Evolutionary conservation across 1,284 basidiomycete species (phyloP).

Genomic region (Naganishia sp.): DNA sequence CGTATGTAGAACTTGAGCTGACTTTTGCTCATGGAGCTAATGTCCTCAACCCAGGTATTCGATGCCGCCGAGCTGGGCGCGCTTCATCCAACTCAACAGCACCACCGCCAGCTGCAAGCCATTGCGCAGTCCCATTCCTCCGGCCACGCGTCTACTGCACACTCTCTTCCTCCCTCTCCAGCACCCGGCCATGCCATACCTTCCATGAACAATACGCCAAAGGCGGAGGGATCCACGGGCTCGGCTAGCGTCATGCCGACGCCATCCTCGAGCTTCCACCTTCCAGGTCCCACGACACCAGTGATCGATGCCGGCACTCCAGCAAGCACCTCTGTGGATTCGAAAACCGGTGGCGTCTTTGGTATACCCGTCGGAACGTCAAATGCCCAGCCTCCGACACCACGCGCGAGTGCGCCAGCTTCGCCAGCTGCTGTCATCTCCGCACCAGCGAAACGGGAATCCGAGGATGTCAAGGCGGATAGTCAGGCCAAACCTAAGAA

Average conservation of each 20-base stretch:
- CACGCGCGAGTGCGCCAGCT: not conserved
- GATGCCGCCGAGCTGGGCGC: slow-evolving; percentile 83
- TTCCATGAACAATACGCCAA: not conserved
- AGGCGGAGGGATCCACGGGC: too few species aligned
- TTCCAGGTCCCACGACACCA: slow-evolving; percentile 19
- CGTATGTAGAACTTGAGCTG: slow-evolving; percentile 54
- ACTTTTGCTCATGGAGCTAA: not conserved
- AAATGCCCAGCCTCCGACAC: not conserved
- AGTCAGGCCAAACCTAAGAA: slow-evolving; percentile 24
- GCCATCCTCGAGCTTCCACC: slow-evolving; percentile 7
- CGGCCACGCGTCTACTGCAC: slow-evolving; percentile 37
- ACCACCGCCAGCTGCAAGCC: slow-evolving; percentile 78
- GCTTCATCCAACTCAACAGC: slow-evolving; percentile 81
- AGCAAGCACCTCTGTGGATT: not conserved
- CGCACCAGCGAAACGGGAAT: slow-evolving; percentile 1
- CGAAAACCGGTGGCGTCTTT: not conserved
- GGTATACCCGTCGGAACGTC: slow-evolving; percentile 6
- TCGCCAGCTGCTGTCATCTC: slow-evolving; percentile 6
- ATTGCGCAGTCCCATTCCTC: slow-evolving; percentile 79
- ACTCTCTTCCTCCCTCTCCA: slow-evolving; percentile 51
- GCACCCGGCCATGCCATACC: slow-evolving; percentile 51
- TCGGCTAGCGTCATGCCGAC: slow-evolving; percentile 3
- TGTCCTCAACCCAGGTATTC: slow-evolving; percentile 49
- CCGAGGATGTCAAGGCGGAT: not conserved
- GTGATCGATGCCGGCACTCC: not conserved